phyloP scores from a whole-genome alignment of 768 basidiomycete species.

The Hygrophoropsis aurantiaca region DNA sequence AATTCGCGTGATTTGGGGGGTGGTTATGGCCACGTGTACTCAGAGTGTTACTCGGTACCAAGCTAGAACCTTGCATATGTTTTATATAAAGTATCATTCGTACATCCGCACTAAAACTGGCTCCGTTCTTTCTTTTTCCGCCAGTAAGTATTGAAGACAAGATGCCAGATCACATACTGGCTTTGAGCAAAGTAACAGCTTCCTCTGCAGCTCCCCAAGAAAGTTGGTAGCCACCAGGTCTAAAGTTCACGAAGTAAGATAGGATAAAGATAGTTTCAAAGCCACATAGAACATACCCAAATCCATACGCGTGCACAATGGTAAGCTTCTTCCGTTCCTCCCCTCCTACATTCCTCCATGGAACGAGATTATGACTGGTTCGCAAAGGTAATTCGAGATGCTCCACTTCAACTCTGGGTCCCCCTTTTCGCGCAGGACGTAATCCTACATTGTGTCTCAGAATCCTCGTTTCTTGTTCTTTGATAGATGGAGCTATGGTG shows the following conservation, averaged over 20 bases:
- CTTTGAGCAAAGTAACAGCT: conserved; percentile 28
- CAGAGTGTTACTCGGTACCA: no score
- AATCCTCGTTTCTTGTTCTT: conserved; percentile 38
- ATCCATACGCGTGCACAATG: conserved; percentile 62
- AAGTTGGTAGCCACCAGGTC: conserved; percentile 37
- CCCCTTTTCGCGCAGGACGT: conserved; percentile 55
- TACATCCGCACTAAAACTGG: no score
- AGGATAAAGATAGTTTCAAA: background rate
- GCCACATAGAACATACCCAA: conserved; percentile 45
- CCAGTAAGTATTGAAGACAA: no score
- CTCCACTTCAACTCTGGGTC: conserved; percentile 56
- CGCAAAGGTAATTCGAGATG: conserved; percentile 34
- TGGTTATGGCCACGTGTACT: no score
- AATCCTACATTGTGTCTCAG: conserved; percentile 58
- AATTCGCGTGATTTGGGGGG: no score
- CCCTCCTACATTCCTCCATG: conserved; percentile 18
- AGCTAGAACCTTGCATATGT: no score
- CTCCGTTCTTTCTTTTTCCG: no score
- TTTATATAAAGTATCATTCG: no score
- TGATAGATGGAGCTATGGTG: conserved; percentile 35
- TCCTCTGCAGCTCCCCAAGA: conserved; percentile 47
- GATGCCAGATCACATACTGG: no score
- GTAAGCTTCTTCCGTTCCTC: conserved; percentile 19
- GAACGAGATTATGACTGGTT: conserved; percentile 16
- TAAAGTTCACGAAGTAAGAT: conserved; percentile 17